Percentiles rank a stretch among this genome's conserved stretches.
phyloP scores from a whole-genome alignment of 2,329 filamentous ascomycete species.

The Microcera coccophila region DNA sequence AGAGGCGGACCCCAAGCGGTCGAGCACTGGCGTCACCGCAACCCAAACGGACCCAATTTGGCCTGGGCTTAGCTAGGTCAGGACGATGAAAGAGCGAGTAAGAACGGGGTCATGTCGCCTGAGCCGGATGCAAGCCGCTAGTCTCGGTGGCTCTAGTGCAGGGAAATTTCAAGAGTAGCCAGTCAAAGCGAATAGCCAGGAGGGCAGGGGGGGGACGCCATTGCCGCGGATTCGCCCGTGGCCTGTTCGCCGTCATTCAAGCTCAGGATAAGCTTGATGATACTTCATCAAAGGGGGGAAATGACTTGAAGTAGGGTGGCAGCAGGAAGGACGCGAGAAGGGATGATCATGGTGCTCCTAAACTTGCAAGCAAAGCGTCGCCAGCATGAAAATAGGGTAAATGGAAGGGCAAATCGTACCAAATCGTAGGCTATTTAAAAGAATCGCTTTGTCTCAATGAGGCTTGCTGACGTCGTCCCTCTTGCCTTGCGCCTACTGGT shows the following conservation, averaged over 20 bases:
- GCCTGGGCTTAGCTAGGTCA: background rate
- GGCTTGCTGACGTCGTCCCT: slow-evolving; percentile 1
- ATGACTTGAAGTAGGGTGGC: slow-evolving; percentile 8
- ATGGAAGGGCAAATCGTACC: slow-evolving; percentile 1
- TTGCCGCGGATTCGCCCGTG: slow-evolving; percentile 13
- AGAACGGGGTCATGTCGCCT: background rate
- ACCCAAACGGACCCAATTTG: background rate
- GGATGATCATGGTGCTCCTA: background rate
- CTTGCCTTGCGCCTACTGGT: slow-evolving; percentile 3
- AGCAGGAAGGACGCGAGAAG: slow-evolving; percentile 4
- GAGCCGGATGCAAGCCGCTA: slow-evolving; percentile 1
- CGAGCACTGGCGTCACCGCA: slow-evolving; percentile 16
- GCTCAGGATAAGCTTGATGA: slow-evolving; percentile 6
- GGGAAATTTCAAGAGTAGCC: slow-evolving; percentile 6
- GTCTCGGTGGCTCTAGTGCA: slow-evolving; percentile 5
- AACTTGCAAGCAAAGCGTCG: background rate
- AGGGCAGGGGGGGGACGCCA: slow-evolving; percentile 16
- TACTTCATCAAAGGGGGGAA: slow-evolving; percentile 4
- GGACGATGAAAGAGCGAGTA: background rate
- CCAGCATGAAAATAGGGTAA: background rate
- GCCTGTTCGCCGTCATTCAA: slow-evolving; percentile 3
- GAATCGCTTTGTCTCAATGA: background rate
- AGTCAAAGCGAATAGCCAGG: slow-evolving; percentile 9
- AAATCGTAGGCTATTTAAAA: too few relatives aligned
- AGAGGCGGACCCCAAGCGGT: slow-evolving; percentile 7